Evolutionary conservation across 495 filamentous ascomycete genomes (phyloP).

Genomic region (Penicillium paxilli): DNA sequence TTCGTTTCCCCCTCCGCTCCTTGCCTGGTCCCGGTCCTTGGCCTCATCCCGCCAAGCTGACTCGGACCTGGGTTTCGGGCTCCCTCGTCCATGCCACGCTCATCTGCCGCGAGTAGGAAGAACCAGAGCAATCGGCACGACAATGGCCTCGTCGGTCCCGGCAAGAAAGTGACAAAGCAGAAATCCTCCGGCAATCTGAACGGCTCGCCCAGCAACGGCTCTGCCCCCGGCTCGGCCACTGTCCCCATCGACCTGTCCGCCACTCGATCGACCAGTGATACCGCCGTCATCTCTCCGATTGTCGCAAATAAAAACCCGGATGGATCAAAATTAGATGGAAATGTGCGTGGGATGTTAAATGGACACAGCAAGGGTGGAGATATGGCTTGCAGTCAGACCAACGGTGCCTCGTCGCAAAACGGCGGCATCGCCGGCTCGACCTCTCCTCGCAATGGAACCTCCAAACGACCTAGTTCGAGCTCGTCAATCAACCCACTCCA

Average conservation of each 20-base stretch:
- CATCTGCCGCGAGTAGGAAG: slow-evolving; percentile 63
- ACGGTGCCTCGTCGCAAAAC: slow-evolving; percentile 37
- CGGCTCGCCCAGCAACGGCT: slow-evolving; percentile 52
- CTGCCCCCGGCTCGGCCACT: slow-evolving; percentile 37
- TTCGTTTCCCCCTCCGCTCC: slow-evolving; percentile 14
- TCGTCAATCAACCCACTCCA: slow-evolving; percentile 66
- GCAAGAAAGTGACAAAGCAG: slow-evolving; percentile 75
- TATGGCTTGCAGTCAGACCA: slow-evolving; percentile 40
- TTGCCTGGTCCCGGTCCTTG: slow-evolving; percentile 55
- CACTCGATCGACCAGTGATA: slow-evolving; percentile 42
- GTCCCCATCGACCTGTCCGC: slow-evolving; percentile 47
- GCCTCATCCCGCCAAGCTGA: slow-evolving; percentile 54
- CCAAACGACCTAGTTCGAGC: slow-evolving; percentile 63
- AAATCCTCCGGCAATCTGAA: slow-evolving; percentile 64
- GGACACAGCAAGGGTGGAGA: slow-evolving; percentile 43
- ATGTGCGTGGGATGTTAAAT: slow-evolving; percentile 39
- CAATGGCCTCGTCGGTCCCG: slow-evolving; percentile 81
- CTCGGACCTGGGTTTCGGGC: slow-evolving; percentile 51
- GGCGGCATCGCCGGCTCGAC: slow-evolving; percentile 30
- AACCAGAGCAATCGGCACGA: slow-evolving; percentile 76
- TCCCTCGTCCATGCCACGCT: slow-evolving; percentile 69
- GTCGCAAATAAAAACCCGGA: slow-evolving; percentile 36
- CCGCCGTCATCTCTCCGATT: slow-evolving; percentile 37
- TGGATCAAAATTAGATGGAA: slow-evolving; percentile 35
- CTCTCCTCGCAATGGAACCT: slow-evolving; percentile 41